Evolutionary conservation across 202 grass and related monocot species (phyloP), one percentile per base, ranked within the genome.

Genomic region (Panicum virgatum): DNA sequence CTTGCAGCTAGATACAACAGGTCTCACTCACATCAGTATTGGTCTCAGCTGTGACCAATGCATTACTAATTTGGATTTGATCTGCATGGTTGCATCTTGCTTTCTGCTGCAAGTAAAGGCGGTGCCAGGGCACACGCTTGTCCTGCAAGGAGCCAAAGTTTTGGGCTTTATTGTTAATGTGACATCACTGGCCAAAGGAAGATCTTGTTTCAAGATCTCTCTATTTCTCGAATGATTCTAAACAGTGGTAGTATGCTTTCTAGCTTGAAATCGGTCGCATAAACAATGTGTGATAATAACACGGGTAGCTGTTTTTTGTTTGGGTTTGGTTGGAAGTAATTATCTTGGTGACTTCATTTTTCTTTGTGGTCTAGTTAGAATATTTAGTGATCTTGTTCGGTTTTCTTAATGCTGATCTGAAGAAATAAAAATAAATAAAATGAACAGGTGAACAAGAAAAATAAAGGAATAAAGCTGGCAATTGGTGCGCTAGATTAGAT

Each of bases 131-230:
- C 48, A 62, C 61, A 26, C 71, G 77, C 59, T 79, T 71, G 73
- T 82, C 59, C 43, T 76, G 68, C 75, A 84, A 71, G 32, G 69
- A 82, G 79, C 79, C 61, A 89, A 89, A 89, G 83, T 73, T 62
- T 45, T 52, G 60, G 79, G 73, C 88, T 89, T 89, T 89, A 82
- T 44, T 86, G 50, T 61, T 82, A 89, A 86, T 86, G 83, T 89
- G 83, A 89, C 83, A 86, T 86, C 88, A 89, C 88, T 86, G 66
- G 40, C 42, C 83, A 86, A 89, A 89, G 73, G 79, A 53, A 89
- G 61, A 89, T 89, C 83, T 89, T 89, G 67, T 67, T 89, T 72
- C 66, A 79, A 86, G 88, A 89, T 86, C 79, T 89, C 66, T 86
- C 78, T 81, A 82, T 89, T 72, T 82, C 72, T 59, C 58, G 52